Evolutionary conservation across 306 rosid genomes (phyloP), one percentile per base, ranked within the genome.

Genomic region (Begonia loranthoides): DNA sequence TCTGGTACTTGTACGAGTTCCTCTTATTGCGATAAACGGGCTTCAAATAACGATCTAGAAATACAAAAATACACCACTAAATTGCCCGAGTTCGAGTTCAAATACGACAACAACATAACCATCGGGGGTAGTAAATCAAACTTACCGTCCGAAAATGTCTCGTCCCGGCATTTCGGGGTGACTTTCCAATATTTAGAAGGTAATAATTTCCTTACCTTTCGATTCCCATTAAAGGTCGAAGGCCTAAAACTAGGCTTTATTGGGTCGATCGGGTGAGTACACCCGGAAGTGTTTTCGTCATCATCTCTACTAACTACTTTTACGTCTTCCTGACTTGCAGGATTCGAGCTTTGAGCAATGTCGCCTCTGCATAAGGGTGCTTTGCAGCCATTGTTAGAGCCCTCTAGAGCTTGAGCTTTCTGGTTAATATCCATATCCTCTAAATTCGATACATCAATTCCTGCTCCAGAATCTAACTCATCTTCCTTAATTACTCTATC

Each of bases 271-370:
- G 86, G 81, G 80, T 79, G 78, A 73, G 72, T 70, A 57, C 87
- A 80, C 81, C 79, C 80, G 21, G 78, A 84, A 68, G 74, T 74
- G 55, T 84, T 84, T 79, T 88, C 93, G 79, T 88, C 94, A 73
- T 88, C 94, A 81, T 88, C 96, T 81, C 93, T 88, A 88, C 79
- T 68, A 77, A 70, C 80, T 84, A 88, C 55, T 52, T 75, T 70
- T 70, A 68, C 70, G 79, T 79, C 73, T 64, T 76, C 80, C 51
- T 75, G 71, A 56, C 66, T 57, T 36, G 60, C 64, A 43, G 79
- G 77, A 75, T 72, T 62, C 55, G 77, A 70, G 51, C 56, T 64
- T 64, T 13, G 64, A 65, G 73, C 76, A 64, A 58, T n/a, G n/a
- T n/a, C n/a, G 36, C 5, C 36, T 3, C 36, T 28, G 36, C 36